Evolutionary conservation across 2,329 filamentous ascomycete species (phyloP).

Genomic region (Tolypocladium capitatum): DNA sequence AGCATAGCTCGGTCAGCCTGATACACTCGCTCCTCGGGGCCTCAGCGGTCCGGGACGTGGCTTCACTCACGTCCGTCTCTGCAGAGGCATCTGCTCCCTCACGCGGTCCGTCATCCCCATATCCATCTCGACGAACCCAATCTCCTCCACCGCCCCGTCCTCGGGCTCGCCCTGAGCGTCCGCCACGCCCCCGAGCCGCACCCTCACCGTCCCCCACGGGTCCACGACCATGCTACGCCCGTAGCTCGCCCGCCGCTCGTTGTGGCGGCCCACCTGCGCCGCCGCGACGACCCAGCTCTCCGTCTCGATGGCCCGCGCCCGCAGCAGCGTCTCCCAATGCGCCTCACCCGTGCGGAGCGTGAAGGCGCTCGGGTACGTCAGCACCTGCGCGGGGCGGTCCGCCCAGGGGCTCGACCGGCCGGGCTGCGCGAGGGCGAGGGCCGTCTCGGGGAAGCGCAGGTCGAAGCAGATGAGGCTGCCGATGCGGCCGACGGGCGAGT

Average conservation of each 20-base stretch:
- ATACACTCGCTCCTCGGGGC: not conserved
- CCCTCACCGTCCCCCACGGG: constrained; percentile 70
- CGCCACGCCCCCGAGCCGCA: constrained; percentile 46
- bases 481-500: constrained; percentile 60
- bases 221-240: constrained; percentile 76
- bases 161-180: constrained; percentile 24
- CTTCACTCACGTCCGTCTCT: constrained; percentile 34
- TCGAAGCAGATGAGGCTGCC: constrained; percentile 86
- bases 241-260: constrained; percentile 66
- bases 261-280: constrained; percentile 62
- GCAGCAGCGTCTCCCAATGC: constrained; percentile 73
- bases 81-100: constrained; percentile 38
- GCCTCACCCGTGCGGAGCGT: constrained; percentile 72
- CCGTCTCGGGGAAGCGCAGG: constrained; percentile 68
- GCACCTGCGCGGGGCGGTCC: constrained; percentile 47
- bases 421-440: constrained; percentile 46
- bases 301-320: constrained; percentile 75
- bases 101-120: constrained; percentile 31
- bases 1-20: not conserved
- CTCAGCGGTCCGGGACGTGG: not conserved
- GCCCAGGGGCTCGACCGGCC: constrained; percentile 16
- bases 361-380: constrained; percentile 84
- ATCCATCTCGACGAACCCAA: constrained; percentile 44
- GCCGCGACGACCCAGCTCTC: constrained; percentile 80
- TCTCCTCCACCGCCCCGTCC: constrained; percentile 28